phyloP scores from a whole-genome alignment of 2,329 filamentous ascomycete genomes.

The Botrytis elliptica region DNA sequence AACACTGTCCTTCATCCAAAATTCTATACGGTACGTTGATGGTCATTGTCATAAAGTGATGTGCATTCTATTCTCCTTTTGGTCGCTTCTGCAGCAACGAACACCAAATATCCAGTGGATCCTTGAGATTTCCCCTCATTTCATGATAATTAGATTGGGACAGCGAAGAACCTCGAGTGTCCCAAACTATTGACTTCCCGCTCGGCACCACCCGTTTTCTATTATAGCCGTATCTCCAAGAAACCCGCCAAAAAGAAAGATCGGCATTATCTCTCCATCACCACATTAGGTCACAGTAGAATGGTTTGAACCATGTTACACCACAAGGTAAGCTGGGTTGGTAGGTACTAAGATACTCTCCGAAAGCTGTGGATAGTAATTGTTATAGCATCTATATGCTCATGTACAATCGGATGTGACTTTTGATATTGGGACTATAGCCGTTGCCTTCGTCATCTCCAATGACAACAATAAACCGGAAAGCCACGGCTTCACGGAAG shows the following conservation, averaged over 20 bases:
- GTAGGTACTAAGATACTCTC: not conserved
- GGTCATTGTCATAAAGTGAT: conserved; percentile 5
- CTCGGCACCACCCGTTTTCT: conserved; percentile 19
- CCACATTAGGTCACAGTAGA: conserved; percentile 12
- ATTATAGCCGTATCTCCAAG: conserved; percentile 13
- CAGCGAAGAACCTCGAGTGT: conserved; percentile 19
- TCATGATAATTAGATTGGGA: conserved; percentile 18
- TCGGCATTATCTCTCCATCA: conserved; percentile 16
- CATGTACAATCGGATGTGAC: not conserved
- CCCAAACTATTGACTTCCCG: conserved; percentile 12
- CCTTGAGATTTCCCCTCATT: conserved; percentile 26
- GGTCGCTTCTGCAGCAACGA: conserved; percentile 24
- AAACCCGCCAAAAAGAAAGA: conserved; percentile 14
- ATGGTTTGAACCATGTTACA: conserved; percentile 11
- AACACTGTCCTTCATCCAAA: not conserved
- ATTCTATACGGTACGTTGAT: not conserved
- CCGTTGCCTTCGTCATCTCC: not conserved
- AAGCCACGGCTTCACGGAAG: not conserved
- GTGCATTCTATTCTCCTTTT: conserved; percentile 23
- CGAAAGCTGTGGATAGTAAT: not conserved
- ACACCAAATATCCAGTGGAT: conserved; percentile 6
- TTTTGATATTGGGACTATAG: not conserved
- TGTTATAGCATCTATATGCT: not conserved
- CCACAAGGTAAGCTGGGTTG: not conserved
- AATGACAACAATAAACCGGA: not conserved